Evolutionary conservation across 768 basidiomycete species (phyloP).

Genomic region (Suillus alpinus): DNA sequence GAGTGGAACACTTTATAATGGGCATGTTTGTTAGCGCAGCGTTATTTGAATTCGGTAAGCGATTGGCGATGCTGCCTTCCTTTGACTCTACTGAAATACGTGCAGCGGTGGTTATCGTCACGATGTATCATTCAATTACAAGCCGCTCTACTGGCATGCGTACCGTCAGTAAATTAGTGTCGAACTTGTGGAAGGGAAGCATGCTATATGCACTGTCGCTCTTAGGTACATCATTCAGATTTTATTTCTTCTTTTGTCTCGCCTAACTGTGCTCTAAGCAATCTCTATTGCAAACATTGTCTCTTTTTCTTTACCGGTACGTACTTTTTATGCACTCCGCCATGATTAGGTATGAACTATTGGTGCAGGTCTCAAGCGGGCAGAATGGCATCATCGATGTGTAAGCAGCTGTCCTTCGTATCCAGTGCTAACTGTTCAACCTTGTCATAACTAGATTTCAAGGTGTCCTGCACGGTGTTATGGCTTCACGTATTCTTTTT

Average conservation of each 20-base stretch:
- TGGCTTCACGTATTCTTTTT: slow-evolving; percentile 14
- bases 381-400: slow-evolving; percentile 9
- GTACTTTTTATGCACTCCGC: neutral
- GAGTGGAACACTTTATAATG: slow-evolving; percentile 7
- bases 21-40: slow-evolving; percentile 12
- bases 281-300: slow-evolving; percentile 8
- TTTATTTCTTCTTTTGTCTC: neutral
- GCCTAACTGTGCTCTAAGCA: neutral
- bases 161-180: neutral
- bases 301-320: slow-evolving; percentile 10
- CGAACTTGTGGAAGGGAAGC: slow-evolving; percentile 7
- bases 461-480: slow-evolving; percentile 10
- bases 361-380: slow-evolving; percentile 2
- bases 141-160: neutral
- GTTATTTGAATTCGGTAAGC: slow-evolving; percentile 11
- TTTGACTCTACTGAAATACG: neutral
- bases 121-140: neutral
- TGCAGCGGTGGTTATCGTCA: slow-evolving; percentile 5
- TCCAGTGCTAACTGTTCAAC: neutral
- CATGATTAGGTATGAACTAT: neutral
- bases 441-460: slow-evolving; percentile 4
- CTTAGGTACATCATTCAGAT: neutral
- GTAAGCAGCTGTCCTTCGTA: slow-evolving; percentile 4
- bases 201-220: slow-evolving; percentile 11
- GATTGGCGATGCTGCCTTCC: neutral